Evolutionary conservation across 2,329 filamentous ascomycete species (phyloP).

Genomic region (Sarocladiaceae sp.): DNA sequence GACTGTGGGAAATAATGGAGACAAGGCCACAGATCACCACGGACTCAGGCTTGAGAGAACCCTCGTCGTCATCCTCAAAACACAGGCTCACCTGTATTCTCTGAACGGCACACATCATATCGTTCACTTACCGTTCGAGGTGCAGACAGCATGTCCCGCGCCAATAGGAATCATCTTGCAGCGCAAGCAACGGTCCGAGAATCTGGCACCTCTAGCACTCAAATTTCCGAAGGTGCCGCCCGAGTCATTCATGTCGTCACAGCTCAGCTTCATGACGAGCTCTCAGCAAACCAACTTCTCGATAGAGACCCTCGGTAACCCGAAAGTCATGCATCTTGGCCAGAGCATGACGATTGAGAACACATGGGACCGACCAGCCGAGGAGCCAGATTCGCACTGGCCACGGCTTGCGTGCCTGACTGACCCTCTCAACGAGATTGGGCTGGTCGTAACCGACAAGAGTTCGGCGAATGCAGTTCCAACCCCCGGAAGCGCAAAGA

Average conservation of each 20-base stretch:
- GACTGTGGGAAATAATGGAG: no score
- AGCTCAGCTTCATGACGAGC: conserved; percentile 48
- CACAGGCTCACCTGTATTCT: conserved; percentile 90
- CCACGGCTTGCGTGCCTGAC: conserved; percentile 77
- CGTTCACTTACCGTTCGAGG: conserved; percentile 89
- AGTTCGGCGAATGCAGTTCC: conserved; percentile 27
- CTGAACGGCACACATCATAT: conserved; percentile 82
- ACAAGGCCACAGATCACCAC: conserved; percentile 10
- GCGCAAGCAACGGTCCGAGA: conserved; percentile 58
- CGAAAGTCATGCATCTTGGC: conserved; percentile 46
- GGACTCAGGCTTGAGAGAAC: conserved; percentile 49
- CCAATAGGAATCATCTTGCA: conserved; percentile 82
- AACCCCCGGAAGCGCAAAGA: conserved; percentile 21
- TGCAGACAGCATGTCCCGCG: conserved; percentile 78
- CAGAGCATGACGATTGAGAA: conserved; percentile 49
- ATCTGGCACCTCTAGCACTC: conserved; percentile 43
- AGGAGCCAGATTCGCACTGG: conserved; percentile 53
- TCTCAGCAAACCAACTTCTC: conserved; percentile 49
- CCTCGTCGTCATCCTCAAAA: conserved; percentile 84
- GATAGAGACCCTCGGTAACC: conserved; percentile 49
- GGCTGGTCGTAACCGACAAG: conserved; percentile 64
- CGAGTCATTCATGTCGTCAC: conserved; percentile 75
- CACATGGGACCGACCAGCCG: conserved; percentile 49
- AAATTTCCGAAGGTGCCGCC: conserved; percentile 61
- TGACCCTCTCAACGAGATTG: conserved; percentile 80